These are phyloP conservation scores for Alternaria sp. DNA, from an alignment of 2,329 filamentous ascomycete genomes.

Conservation along the genomic window DNA sequence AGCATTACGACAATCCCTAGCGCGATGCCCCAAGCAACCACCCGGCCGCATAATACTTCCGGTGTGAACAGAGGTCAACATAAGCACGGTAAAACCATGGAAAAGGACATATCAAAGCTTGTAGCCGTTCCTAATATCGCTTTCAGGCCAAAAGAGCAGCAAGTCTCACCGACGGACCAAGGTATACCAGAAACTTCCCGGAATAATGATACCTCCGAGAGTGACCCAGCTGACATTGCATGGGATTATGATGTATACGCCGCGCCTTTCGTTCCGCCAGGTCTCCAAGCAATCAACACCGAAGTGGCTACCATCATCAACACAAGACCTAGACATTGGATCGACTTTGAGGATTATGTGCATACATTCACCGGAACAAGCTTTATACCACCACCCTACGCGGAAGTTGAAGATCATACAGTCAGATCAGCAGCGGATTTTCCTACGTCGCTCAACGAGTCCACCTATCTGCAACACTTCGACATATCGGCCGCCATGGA, in stretches of 20 bases:
- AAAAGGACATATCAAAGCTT: neutral
- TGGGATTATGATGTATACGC: conserved; percentile 33
- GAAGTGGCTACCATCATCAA: conserved; percentile 5
- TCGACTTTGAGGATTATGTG: conserved; percentile 23
- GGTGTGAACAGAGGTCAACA: neutral
- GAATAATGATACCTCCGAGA: neutral
- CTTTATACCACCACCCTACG: conserved; percentile 15
- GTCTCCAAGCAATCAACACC: conserved; percentile 24
- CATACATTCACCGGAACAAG: conserved; percentile 23
- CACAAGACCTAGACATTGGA: conserved; percentile 17
- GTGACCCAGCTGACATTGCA: neutral
- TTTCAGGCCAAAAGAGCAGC: neutral
- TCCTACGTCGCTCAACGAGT: conserved; percentile 1
- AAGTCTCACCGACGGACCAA: neutral
- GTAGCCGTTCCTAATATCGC: conserved; percentile 11
- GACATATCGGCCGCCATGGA: conserved; percentile 20
- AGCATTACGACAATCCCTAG: neutral
- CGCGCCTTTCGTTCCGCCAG: conserved; percentile 21
- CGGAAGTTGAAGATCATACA: neutral
- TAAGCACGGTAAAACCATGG: neutral
- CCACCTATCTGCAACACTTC: conserved; percentile 27
- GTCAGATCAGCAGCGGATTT: neutral
- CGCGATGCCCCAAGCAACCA: neutral
- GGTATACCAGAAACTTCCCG: neutral
- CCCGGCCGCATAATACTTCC: neutral